Evolutionary conservation across 768 basidiomycete species (phyloP).

Genomic region (Pisolithus tinctorius): DNA sequence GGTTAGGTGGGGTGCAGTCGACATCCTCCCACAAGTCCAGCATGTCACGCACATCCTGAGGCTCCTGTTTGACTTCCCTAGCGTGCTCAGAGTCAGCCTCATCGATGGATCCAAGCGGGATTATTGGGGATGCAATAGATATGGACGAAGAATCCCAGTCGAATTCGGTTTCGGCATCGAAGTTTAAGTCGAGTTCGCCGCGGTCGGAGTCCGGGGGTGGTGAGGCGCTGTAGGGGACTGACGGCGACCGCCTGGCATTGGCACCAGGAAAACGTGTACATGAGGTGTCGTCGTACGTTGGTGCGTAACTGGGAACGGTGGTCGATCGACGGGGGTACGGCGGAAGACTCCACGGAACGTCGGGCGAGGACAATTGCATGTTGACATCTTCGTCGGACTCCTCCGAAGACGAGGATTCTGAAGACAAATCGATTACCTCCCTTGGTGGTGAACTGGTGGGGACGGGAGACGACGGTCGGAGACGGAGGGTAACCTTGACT

Average conservation of each 20-base stretch:
- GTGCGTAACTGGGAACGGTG: constrained; percentile 51
- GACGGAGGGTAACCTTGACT: constrained; percentile 63
- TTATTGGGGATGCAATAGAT: constrained; percentile 16
- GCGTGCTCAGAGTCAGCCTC: constrained; percentile 21
- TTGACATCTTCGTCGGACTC: constrained; percentile 21
- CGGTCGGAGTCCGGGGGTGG: constrained; percentile 62
- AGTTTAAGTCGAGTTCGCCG: constrained; percentile 35
- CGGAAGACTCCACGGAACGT: constrained; percentile 45
- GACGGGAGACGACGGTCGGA: constrained; percentile 36
- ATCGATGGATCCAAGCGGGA: constrained; percentile 15
- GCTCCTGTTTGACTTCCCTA: constrained; percentile 46
- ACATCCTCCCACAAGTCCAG: constrained; percentile 67
- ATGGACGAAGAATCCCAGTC: constrained; percentile 51
- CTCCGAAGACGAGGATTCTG: constrained; percentile 35
- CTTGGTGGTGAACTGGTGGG: constrained; percentile 11
- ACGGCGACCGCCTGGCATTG: constrained; percentile 48
- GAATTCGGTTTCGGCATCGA: constrained; percentile 51
- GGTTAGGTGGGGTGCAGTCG: constrained; percentile 29
- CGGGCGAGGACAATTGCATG: constrained; percentile 15
- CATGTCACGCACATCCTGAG: constrained; percentile 55
- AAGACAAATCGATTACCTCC: constrained; percentile 37
- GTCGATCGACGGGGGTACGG: constrained; percentile 54
- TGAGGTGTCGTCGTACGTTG: constrained; percentile 33
- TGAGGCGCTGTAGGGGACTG: constrained; percentile 53
- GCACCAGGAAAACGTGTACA: constrained; percentile 21